Evolutionary conservation across 2,329 filamentous ascomycete genomes (phyloP).

Genomic region (Ophiocordyceps sinensis): DNA sequence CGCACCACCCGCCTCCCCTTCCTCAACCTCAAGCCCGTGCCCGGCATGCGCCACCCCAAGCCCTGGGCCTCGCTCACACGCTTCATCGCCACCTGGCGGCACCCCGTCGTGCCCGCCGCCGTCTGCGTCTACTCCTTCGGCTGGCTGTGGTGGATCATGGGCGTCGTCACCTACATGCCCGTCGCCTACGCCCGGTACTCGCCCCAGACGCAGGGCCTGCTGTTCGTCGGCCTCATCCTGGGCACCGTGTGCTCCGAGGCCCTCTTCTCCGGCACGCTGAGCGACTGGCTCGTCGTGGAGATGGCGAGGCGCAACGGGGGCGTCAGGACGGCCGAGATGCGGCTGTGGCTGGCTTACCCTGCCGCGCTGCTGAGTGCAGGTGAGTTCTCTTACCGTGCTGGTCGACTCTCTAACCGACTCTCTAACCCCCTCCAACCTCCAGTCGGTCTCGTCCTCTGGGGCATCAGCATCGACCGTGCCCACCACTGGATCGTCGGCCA

Average conservation of each 20-base stretch:
- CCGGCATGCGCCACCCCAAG: constrained; percentile 35
- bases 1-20: constrained; percentile 28
- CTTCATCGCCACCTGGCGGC: constrained; percentile 31
- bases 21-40: constrained; percentile 29
- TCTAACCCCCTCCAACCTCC: not conserved
- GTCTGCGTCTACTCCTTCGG: constrained; percentile 34
- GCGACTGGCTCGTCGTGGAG: constrained; percentile 32
- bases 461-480: constrained; percentile 33
- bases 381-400: too few relatives aligned
- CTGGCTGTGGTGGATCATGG: constrained; percentile 44
- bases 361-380: constrained; percentile 28
- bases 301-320: constrained; percentile 28
- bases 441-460: constrained; percentile 38
- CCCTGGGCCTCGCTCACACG: constrained; percentile 28
- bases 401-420: too few relatives aligned
- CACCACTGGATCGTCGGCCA: constrained; percentile 45
- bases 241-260: constrained; percentile 8
- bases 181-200: constrained; percentile 33
- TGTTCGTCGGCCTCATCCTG: not conserved
- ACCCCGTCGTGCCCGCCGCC: constrained; percentile 27
- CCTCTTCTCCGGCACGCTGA: constrained; percentile 35
- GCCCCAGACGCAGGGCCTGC: constrained; percentile 30
- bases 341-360: constrained; percentile 40
- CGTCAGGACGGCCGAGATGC: constrained; percentile 34
- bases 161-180: constrained; percentile 36